Evolutionary conservation across 208 protist genomes (phyloP), one percentile per base, ranked within the genome.

Genomic region (Trypanosoma scelopori): DNA sequence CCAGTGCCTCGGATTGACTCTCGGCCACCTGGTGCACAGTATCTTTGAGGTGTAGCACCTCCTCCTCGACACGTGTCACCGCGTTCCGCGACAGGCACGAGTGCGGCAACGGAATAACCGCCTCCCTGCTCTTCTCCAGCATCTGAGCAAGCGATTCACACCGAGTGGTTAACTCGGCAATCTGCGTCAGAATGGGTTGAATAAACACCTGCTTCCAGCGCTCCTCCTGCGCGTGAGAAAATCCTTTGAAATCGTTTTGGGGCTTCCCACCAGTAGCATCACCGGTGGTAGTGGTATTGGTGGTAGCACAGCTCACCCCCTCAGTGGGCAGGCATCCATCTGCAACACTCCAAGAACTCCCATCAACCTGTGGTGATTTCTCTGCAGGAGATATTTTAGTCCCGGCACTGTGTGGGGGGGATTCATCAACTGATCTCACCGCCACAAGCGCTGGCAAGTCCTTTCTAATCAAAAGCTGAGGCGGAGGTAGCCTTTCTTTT

Each of bases 181-280:
- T 27, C 35, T 59, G 30, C 23, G 22, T 35, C 20, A 71, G 13
- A 20, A 65, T 32, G 30, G 66, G 56, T 23, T 71, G 28, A 59
- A 71, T 59, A 51, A 43, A 23, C 18, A 3, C 15, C 15, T 30
- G 9, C 5, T 39, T 32, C 41, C 43, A 39, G 15, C 56, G 18
- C n/a, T 67, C 32, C 16, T 20, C 15, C 4, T 23, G 13, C 1
- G 53, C 12, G 23, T 3, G 50, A 28, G 25, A 35, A 35, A 1
- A 37, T 37, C 9, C 32, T 11, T 37, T 37, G 9, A 37, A 37
- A 37, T 11, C 32, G 9, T 9, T 37, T 37, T 37, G 32, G 9
- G 32, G 32, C 32, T 9, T 37, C 3, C 9, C 32, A 37, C 32
- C 32, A 37, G 5, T 9, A 37, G 5, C 32, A 3, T 37, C 32